A percentile compares a stretch with the other conserved stretches of the same genome.
Evolutionary conservation across 1,284 basidiomycete species (phyloP).

Genomic region (Fomes fomentarius): DNA sequence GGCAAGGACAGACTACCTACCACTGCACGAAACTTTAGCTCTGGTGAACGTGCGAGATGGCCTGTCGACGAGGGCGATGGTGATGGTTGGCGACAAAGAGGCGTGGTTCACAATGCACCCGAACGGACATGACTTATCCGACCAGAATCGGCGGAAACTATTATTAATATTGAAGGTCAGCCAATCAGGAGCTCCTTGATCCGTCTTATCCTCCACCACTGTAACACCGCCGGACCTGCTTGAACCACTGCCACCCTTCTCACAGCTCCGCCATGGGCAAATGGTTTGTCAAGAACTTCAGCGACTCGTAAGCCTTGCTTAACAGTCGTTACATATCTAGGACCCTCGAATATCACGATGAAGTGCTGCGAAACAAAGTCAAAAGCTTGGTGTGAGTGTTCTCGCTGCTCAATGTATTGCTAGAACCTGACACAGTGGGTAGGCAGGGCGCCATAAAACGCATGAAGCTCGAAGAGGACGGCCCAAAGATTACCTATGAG

Average conservation of each 20-base stretch:
- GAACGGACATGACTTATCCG: constrained; percentile 2
- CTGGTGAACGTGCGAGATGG: background rate
- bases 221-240: constrained; percentile 11
- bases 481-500: constrained; percentile 66
- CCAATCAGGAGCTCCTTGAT: constrained; percentile 11
- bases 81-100: constrained; percentile 23
- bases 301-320: too few species aligned
- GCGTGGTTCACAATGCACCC: constrained; percentile 5
- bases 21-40: constrained; percentile 11
- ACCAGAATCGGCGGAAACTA: constrained; percentile 6
- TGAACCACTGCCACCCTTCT: constrained; percentile 18
- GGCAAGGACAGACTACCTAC: constrained; percentile 9
- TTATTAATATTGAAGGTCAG: constrained; percentile 3
- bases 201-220: constrained; percentile 9
- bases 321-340: constrained; percentile 38
- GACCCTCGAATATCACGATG: constrained; percentile 69
- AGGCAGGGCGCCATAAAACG: constrained; percentile 71
- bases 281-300: constrained; percentile 29
- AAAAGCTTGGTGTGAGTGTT: constrained; percentile 67
- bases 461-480: constrained; percentile 57
- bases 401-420: background rate
- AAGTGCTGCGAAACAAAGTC: constrained; percentile 69
- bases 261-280: constrained; percentile 30
- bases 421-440: constrained; percentile 6
- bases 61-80: constrained; percentile 13